phyloP scores from a whole-genome alignment of 208 protist species.

The Trypanosoma melophagium region DNA sequence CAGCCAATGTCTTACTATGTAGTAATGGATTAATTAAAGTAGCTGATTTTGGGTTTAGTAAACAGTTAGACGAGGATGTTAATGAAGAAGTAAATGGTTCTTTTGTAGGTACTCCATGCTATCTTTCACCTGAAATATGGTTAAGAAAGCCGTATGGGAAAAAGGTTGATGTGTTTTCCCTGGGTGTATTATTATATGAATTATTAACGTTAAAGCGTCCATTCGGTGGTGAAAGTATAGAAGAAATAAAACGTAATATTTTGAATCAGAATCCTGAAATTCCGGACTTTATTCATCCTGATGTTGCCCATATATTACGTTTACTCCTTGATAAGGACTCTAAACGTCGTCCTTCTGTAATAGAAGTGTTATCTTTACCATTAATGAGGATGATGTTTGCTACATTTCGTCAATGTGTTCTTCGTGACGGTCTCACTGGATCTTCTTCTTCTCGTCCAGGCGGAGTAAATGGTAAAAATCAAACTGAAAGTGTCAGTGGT shows the following conservation, averaged over 20 bases:
- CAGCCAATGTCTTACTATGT: slow-evolving; percentile 80
- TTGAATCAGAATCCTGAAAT: slow-evolving; percentile 56
- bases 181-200: slow-evolving; percentile 88
- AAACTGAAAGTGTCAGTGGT: too few relatives aligned
- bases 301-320: slow-evolving; percentile 61
- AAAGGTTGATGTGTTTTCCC: slow-evolving; percentile 92
- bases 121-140: slow-evolving; percentile 93
- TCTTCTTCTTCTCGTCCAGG: not conserved
- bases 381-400: slow-evolving; percentile 12
- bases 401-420: slow-evolving; percentile 1
- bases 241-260: slow-evolving; percentile 74
- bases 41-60: slow-evolving; percentile 85
- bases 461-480: not conserved
- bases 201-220: slow-evolving; percentile 81
- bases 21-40: slow-evolving; percentile 83
- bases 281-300: slow-evolving; percentile 45
- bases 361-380: slow-evolving; percentile 5
- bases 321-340: slow-evolving; percentile 34
- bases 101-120: slow-evolving; percentile 91
- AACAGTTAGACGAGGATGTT: slow-evolving; percentile 53
- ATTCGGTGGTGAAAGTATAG: slow-evolving; percentile 72
- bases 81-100: slow-evolving; percentile 57
- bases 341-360: slow-evolving; percentile 3
- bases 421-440: not conserved
- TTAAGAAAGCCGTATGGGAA: slow-evolving; percentile 90